Evolutionary conservation across 257 asterid species (phyloP), one percentile per base, ranked within the genome.

Genomic region (Galeopsis tetrahit): DNA sequence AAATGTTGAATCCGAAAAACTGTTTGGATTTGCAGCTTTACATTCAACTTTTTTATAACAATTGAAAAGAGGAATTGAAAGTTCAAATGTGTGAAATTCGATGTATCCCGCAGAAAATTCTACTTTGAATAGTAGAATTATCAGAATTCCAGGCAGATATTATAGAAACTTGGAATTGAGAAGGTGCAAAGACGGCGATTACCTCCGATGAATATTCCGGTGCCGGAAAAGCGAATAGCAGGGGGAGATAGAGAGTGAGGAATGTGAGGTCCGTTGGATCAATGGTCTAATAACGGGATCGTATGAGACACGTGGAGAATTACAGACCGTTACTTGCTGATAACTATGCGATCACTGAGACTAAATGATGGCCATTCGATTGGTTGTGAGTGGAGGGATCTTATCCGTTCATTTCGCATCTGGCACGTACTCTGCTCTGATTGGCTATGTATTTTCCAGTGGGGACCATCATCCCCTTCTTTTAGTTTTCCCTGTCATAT

Each of bases 241-340:
- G 70, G 77, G 53, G 60, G 65, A 14, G 74, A 49, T 11, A 6
- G n/a, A 0, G 40, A 59, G 81, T 43, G 48, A 82, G 46, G 77
- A 78, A 65, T 46, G 82, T 40, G 78, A 83, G 82, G 81, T 82
- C 89, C 88, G 90, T 72, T 71, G 84, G 91, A 83, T 88, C 85
- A 77, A 79, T 81, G 84, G 53, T 84, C 78, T 72, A 83, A 83
- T 67, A 86, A 85, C 80, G 86, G 69, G 84, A 79, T 82, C 71
- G 63, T 35, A 9, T 2, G 74, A 3, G 44, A 60, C 79, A 85
- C 89, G 91, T 90, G 95, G 97, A 67, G 2, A 74, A 60, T 9
- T 63, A 1, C 59, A 72, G 81, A 17, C 90, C 90, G 87, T 87
- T 69, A 62, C 59, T 66, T 75, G 61, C 69, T 79, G 96, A 85